Base-by-base conservation (phyloP, 2,329 filamentous ascomycete species). In the Colletotrichum viniferum region DNA sequence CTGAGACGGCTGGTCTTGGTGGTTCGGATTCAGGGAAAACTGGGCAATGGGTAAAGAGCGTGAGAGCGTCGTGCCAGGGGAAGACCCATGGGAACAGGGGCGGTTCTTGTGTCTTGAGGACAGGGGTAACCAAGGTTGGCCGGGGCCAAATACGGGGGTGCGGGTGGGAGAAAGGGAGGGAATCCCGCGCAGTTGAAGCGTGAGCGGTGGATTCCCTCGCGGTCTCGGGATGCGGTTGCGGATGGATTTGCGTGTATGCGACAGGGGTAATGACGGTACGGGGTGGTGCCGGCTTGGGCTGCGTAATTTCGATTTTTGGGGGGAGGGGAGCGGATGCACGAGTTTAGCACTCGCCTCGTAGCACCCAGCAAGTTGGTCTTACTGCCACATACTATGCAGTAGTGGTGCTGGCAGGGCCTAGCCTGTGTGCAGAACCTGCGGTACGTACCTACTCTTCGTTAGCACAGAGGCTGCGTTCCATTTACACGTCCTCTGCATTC, bases 21-120 rank as follows among this genome's bases (percentile, higher is more conserved):
- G 8, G 63, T 58, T 60, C 69, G 71, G 71, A 74, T 74, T 74
- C 67, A 74, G 71, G 71, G 71, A 74, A 70, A 72, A 72, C 66
- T 58, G 66, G 55, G 55, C 52, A 48, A 72, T 58, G 43, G 69
- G 24, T 58, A 73, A n/a, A 21, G 7, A 43, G 62, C 34, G 28
- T 32, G 34, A 64, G 34, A 64, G 61, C 24, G 34, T 48, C 12
- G 43, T 48, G 58, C 58, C 58, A 61, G 30, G 58, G 18, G 26
- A 48, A 48, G 43, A 48, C 43, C 43, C 43, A 48, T 48, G 43
- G n/a, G 43, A 48, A 48, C 43, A 48, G 43, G n/a, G 43, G 43
- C 43, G 43, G 10, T 21, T 48, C 43, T 48, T 48, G 43, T 48
- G 43, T 48, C n/a, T 48, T 48, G 43, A 6, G 43, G 43, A 48